These are phyloP conservation scores for Dimargaris verticillata DNA, from an alignment of 192 early-diverging fungal species.

Conservation along the genomic window DNA sequence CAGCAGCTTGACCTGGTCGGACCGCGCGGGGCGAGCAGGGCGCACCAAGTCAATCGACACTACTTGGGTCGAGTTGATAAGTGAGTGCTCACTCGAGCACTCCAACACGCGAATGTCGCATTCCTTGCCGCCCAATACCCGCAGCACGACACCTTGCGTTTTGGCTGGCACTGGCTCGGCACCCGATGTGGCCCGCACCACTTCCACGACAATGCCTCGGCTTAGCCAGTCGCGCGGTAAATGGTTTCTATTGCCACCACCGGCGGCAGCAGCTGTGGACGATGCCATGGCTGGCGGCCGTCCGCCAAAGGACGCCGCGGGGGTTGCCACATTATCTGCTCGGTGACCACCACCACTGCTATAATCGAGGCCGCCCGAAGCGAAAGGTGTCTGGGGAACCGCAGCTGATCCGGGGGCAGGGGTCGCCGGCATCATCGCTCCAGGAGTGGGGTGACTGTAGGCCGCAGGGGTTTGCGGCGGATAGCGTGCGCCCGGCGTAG, in stretches of 20 bases:
- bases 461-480: constrained; percentile 25
- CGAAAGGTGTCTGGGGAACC: constrained; percentile 29
- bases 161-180: constrained; percentile 31
- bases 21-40: constrained; percentile 45
- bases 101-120: constrained; percentile 21
- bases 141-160: constrained; percentile 31
- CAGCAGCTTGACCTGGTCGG: constrained; percentile 55
- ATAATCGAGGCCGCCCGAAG: constrained; percentile 27
- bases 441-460: constrained; percentile 24
- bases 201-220: neutral
- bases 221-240: neutral
- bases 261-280: neutral
- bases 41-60: constrained; percentile 24
- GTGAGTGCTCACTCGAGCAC: constrained; percentile 13
- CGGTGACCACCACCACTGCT: constrained; percentile 20
- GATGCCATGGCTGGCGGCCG: constrained; percentile 14
- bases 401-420: constrained; percentile 30
- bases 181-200: constrained; percentile 15
- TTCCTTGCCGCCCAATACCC: constrained; percentile 26
- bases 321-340: constrained; percentile 39
- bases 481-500: constrained; percentile 19
- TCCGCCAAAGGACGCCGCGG: constrained; percentile 13
- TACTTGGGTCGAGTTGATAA: constrained; percentile 14
- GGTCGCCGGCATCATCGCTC: constrained; percentile 26
- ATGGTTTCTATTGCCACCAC: neutral